Conservation (phyloP, 2,329 filamentous ascomycete species). For the Curvularia eragrostidis region DNA sequence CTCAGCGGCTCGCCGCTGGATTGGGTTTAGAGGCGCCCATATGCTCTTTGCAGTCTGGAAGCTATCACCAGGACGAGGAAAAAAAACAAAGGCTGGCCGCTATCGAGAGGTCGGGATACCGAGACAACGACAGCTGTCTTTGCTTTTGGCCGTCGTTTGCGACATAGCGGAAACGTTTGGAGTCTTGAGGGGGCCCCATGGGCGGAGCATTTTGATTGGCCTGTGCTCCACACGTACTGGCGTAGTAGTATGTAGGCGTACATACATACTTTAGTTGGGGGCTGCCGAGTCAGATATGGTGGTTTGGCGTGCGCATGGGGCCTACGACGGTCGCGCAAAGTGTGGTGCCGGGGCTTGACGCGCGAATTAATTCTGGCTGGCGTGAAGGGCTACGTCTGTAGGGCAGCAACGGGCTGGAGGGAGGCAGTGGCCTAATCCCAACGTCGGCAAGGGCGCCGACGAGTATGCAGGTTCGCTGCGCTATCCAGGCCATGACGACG, state of each 20-base stretch:
- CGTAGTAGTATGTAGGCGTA: no score
- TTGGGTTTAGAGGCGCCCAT: slow-evolving; percentile 9
- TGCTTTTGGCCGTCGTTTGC: slow-evolving; percentile 19
- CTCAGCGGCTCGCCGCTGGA: not conserved
- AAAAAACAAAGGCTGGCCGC: slow-evolving; percentile 25
- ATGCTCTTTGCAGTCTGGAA: slow-evolving; percentile 14
- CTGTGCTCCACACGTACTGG: slow-evolving; percentile 5
- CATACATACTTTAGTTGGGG: not conserved
- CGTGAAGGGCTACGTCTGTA: slow-evolving; percentile 1
- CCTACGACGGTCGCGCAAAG: slow-evolving; percentile 5
- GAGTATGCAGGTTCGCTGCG: slow-evolving; percentile 7
- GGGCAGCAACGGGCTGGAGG: not conserved
- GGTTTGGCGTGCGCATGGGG: slow-evolving; percentile 2
- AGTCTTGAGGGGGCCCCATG: slow-evolving; percentile 2
- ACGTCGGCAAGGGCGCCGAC: slow-evolving; percentile 3
- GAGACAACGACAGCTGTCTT: slow-evolving; percentile 10
- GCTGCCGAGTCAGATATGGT: slow-evolving; percentile 11
- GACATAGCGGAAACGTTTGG: slow-evolving; percentile 3
- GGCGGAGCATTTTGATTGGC: slow-evolving; percentile 17
- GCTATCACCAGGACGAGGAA: slow-evolving; percentile 28
- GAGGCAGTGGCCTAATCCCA: slow-evolving; percentile 1
- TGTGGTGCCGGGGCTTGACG: not conserved
- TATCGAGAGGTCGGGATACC: slow-evolving; percentile 16
- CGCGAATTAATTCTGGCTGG: not conserved
- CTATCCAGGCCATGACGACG: not conserved